These are phyloP conservation scores for Lepidium aucheri DNA, from an alignment of 345 rosid genomes.

Conservation along the genomic window DNA sequence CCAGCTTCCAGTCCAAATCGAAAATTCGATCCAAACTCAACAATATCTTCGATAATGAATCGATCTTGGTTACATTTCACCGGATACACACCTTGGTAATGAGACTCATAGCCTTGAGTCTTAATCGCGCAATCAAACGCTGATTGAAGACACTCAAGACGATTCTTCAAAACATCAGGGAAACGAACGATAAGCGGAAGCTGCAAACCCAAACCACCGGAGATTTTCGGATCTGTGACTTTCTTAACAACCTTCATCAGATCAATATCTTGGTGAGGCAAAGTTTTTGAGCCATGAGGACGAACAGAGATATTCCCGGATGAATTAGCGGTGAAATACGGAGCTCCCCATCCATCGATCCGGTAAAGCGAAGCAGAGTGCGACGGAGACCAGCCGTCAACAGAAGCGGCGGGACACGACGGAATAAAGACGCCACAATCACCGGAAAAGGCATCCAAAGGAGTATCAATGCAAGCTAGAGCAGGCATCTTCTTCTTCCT, in stretches of 20 bases:
- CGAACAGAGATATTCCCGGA: constrained; percentile 69
- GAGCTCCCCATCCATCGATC: constrained; percentile 80
- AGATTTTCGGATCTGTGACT: constrained; percentile 64
- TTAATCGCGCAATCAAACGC: constrained; percentile 68
- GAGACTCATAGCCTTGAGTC: constrained; percentile 49
- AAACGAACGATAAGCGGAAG: constrained; percentile 69
- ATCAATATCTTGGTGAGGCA: constrained; percentile 82
- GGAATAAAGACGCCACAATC: constrained; percentile 30
- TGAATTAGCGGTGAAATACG: constrained; percentile 65
- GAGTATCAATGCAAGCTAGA: constrained; percentile 80
- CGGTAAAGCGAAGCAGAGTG: constrained; percentile 62
- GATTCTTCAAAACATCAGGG: constrained; percentile 80
- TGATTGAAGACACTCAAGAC: constrained; percentile 69
- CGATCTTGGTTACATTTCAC: constrained; percentile 97
- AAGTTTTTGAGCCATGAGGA: constrained; percentile 52
- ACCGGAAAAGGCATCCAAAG: constrained; percentile 47
- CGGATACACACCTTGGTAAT: constrained; percentile 87
- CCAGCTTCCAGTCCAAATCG: constrained; percentile 94
- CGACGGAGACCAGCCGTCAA: constrained; percentile 53
- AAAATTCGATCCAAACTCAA: constrained; percentile 57
- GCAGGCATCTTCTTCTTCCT: constrained; percentile 73
- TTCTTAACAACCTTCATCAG: constrained; percentile 67
- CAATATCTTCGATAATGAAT: constrained; percentile 79
- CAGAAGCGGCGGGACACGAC: constrained; percentile 11
- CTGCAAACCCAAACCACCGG: constrained; percentile 77